Conservation (phyloP, 306 rosid genomes). For the Sindora glabra region DNA sequence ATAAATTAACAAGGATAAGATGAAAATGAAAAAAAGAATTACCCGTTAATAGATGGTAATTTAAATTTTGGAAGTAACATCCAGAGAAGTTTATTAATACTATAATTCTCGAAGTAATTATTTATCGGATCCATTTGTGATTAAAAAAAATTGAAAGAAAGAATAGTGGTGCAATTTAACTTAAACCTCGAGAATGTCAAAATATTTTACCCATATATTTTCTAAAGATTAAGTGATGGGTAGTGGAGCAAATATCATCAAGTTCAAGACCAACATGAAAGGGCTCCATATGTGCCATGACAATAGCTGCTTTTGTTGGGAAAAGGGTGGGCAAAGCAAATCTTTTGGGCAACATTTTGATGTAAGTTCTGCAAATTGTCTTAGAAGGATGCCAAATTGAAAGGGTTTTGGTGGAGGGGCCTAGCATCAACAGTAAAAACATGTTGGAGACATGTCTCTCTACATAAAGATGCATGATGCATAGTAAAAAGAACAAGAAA, state of each 20-base stretch:
- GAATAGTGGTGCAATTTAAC: no score
- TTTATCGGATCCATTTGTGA: no score
- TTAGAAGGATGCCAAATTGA: constrained; percentile 7
- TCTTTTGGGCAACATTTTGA: constrained; percentile 38
- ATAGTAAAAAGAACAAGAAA: constrained; percentile 13
- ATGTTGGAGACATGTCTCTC: constrained; percentile 77
- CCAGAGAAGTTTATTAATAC: no score
- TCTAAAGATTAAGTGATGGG: not conserved
- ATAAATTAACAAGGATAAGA: no score
- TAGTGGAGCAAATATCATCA: constrained; percentile 27
- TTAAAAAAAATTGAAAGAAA: no score
- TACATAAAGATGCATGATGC: constrained; percentile 17
- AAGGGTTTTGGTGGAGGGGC: not conserved
- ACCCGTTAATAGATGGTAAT: no score
- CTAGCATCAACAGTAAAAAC: constrained; percentile 40
- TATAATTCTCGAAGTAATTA: no score
- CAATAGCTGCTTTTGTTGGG: constrained; percentile 7
- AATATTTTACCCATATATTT: no score
- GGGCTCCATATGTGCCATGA: constrained; percentile 12
- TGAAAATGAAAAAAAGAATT: no score
- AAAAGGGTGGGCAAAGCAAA: constrained; percentile 24
- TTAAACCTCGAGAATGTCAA: no score
- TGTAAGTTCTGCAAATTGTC: constrained; percentile 5
- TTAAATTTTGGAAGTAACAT: no score
- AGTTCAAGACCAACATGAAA: constrained; percentile 15